Evolutionary conservation across 805 yeast species (phyloP), one percentile per base, ranked within the genome.

Genomic region (Teunomyces panamensis): DNA sequence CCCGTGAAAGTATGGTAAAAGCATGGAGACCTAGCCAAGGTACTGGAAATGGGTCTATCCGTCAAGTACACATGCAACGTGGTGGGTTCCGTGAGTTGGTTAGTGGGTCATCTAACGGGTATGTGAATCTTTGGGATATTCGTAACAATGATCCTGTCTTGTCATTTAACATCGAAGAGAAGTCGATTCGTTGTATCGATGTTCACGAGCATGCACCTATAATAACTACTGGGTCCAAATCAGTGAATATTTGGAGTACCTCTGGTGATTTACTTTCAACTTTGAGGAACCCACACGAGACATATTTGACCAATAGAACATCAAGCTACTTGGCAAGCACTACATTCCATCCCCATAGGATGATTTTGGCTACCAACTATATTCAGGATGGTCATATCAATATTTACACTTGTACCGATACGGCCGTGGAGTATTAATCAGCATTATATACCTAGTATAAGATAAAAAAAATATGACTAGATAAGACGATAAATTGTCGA

Each of bases 191-290:
- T 6, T 77, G 89, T 16, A 75, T 89, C 47, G 86, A 87, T 59
- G 81, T 89, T 4, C 99, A 94, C 67, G 99, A 94, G 59, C 99
- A 94, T 68, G 99, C 98, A 0, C 98, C 99, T 1, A 76, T 94
- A 2, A 80, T 94, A 48, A 92, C 91, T 2, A 86, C 96, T 3
- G 97, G 96, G 0, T 84, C 91, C 1, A 85, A 85, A 51, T 75
- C 79, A 30, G 82, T 90, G 11, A 85, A 88, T 39, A 67, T 94
- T 4, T 91, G 94, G 87, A 83, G 96, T 3, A 89, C 96, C 0
- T 71, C 86, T 0, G 98, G 98, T 2, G 87, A 87, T 49, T 63
- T 80, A 46, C 69, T 91, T 5, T 71, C 88, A 1, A 75, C 79
- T 8, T 78, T 91, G 54, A 78, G 77, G 57, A 82, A 62, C 60